Base-by-base conservation (phyloP, 1,139 yeast species). In the Geotrichum siamense region DNA sequence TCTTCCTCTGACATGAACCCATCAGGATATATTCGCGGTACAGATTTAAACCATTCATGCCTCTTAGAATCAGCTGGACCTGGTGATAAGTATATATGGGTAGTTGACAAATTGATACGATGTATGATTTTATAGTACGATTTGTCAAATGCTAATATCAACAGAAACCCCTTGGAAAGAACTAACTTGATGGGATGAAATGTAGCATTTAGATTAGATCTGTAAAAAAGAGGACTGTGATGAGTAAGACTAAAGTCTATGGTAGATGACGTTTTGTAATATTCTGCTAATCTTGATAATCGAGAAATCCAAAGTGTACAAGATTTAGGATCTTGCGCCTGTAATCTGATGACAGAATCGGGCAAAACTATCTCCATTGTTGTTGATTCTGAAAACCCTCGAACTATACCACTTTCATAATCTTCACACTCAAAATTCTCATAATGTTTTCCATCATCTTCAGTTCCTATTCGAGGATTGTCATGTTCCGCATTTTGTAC, bases 1-100 rank as follows among this genome's bases (percentile, higher is more conserved):
- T 81, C 85, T 53, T 89, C 97, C 4, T 77, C 69, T 1, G 93
- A 81, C 53, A 72, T 73, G 89, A 94, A 83, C 0, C 96, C 96
- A 61, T 87, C 94, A 1, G 74, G 64, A 57, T 82, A 86, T 0
- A 82, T 67, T 33, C 94, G 66, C 0, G 96, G 94, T 25, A 35
- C 23, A 6, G 22, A 16, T 17, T 13, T 3, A 19, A 17, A 17
- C 26, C 26, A 36, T 17, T 20, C n/a, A 26, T 29, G 33, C 13
- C 22, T 6, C 10, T 20, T 15, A 16, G n/a, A 5, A 27, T 19
- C 31, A 29, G 39, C 20, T 16, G 32, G 25, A 15, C 34, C 34
- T 15, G 34, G 21, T 16, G 8, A 12, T 6, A 30, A 5, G 12
- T 30, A 30, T 4, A 30, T 21, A 17, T 10, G 9, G 17, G 21